Base-by-base conservation (phyloP, 1,284 basidiomycete species). In the Trametes pubescens region DNA sequence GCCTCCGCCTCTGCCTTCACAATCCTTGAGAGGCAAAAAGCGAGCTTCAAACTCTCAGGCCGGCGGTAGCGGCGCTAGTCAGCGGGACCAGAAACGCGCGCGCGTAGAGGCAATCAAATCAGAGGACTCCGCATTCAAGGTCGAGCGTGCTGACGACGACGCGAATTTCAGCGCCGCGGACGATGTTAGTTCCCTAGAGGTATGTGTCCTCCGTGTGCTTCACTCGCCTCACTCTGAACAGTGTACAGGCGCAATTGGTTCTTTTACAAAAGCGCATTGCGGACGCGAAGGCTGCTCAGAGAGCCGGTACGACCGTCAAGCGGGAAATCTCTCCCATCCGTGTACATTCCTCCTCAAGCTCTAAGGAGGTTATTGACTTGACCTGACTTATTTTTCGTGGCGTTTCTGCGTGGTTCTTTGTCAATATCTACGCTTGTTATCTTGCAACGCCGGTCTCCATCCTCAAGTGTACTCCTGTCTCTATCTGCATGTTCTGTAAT, bases 331-430 rank as follows among this genome's bases (percentile, higher is more conserved):
- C 64, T 3, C 64, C 64, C 8, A 65, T 65, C 21, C 32, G 6
- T 13, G 22, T 65, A 32, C 29, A 32, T 14, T 56, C 60, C 2
- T 22, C 29, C 18, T 44, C 21, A 13, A 44, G 26, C 21, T 18
- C 14, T 7, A 43, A 57, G 37, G 64, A 61, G 18, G 46, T 65
- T 21, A 65, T 65, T 21, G 64, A 65, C 43, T 48, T 65, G 7
- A 62, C 64, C 8, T 49, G 29, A 32, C 29, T 8, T 8, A 32
- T 32, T 32, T 32, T 32, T 32, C 8, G 29, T 3, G 29, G 29
- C 8, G 29, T 32, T 32, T 32, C 29, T 32, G 29, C 29, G 8
- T 32, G 29, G 29, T 8, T 32, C 29, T 32, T 32, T 8, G 29
- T 32, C 29, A 32, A 32, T 32, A 32, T 32, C 29, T 32, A 32